These are phyloP conservation scores for Wakefieldia striispora DNA, from an alignment of 768 basidiomycete genomes.

Conservation along the genomic window DNA sequence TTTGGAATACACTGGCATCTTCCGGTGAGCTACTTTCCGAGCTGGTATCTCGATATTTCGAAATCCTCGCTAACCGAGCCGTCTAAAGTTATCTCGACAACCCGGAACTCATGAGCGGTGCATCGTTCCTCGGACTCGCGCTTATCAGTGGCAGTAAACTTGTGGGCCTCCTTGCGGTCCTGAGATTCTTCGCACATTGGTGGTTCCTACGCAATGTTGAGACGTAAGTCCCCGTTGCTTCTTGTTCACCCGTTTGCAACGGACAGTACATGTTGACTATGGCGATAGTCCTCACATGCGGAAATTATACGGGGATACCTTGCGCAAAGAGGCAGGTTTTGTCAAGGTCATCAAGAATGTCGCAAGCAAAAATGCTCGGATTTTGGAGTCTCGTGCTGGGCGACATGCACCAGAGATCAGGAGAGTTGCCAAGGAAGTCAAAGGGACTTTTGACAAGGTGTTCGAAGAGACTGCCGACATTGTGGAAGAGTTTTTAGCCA, in stretches of 20 bases:
- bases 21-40: slow-evolving; percentile 53
- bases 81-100: slow-evolving; percentile 79
- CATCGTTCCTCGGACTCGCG: slow-evolving; percentile 91
- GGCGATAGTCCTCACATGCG: slow-evolving; percentile 90
- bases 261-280: background rate
- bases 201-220: slow-evolving; percentile 95
- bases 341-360: slow-evolving; percentile 97
- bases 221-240: slow-evolving; percentile 54
- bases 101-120: slow-evolving; percentile 94
- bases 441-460: slow-evolving; percentile 93
- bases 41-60: background rate
- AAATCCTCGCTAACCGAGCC: background rate
- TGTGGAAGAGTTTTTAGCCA: slow-evolving; percentile 90
- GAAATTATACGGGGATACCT: slow-evolving; percentile 88
- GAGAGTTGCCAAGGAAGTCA: slow-evolving; percentile 86
- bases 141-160: slow-evolving; percentile 91
- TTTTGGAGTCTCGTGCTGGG: slow-evolving; percentile 74
- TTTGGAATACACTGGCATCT: slow-evolving; percentile 95
- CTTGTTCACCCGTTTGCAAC: background rate
- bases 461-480: slow-evolving; percentile 91
- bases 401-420: slow-evolving; percentile 80
- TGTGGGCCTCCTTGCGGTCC: slow-evolving; percentile 80
- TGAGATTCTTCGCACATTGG: slow-evolving; percentile 87
- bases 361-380: slow-evolving; percentile 76
- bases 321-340: slow-evolving; percentile 95